Conservation (phyloP, 1,139 yeast species). For the Sugiyamaella sp. region DNA sequence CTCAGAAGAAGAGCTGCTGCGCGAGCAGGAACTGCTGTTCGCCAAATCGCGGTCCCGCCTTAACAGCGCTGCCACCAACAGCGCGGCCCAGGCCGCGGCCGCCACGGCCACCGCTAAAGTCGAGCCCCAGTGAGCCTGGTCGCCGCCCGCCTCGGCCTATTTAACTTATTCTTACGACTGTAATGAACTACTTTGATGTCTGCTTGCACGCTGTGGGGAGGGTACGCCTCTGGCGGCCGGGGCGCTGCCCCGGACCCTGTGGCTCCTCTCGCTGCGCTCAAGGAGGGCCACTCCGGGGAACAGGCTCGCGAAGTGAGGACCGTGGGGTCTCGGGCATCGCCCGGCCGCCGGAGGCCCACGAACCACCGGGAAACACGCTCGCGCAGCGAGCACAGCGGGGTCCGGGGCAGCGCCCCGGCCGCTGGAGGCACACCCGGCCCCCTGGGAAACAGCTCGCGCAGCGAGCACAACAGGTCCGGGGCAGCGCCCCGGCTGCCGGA, state of each 20-base stretch:
- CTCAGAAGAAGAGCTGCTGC: conserved; percentile 85
- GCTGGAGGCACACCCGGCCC: background rate
- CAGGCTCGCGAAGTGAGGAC: too few species aligned
- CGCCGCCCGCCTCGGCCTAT: background rate
- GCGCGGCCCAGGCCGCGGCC: background rate
- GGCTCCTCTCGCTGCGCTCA: too few species aligned
- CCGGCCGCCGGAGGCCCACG: conserved; percentile 2
- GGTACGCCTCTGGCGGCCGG: conserved; percentile 6
- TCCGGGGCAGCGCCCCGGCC: background rate
- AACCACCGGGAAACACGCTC: too few species aligned
- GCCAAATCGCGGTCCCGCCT: conserved; percentile 75
- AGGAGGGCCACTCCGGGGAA: too few species aligned
- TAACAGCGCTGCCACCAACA: conserved; percentile 32
- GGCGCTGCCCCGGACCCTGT: conserved; percentile 1
- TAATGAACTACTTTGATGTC: conserved; percentile 6
- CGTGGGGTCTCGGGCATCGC: too few species aligned
- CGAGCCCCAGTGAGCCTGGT: conserved; percentile 14
- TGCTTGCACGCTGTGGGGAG: background rate
- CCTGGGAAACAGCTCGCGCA: background rate
- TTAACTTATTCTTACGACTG: conserved; percentile 16
- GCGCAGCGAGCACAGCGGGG: too few species aligned
- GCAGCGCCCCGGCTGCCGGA: conserved; percentile 10
- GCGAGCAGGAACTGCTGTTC: conserved; percentile 91
- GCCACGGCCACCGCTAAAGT: conserved; percentile 14
- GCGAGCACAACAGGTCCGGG: conserved; percentile 1